These are phyloP conservation scores for Fennellomyces sp. DNA, from an alignment of 371 early-diverging fungal species.

Conservation along the genomic window DNA sequence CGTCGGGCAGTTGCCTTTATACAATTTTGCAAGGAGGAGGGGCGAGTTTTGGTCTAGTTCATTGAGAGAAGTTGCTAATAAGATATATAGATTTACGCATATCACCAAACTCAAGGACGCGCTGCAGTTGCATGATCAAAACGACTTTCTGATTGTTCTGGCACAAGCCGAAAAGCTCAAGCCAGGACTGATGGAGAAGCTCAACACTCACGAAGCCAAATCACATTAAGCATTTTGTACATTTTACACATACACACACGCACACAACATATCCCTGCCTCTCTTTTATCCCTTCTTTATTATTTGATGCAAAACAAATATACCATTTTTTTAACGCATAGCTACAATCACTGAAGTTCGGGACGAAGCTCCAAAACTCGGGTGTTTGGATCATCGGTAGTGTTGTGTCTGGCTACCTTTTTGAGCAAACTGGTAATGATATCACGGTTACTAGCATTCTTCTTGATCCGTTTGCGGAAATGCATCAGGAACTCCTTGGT, in stretches of 20 bases:
- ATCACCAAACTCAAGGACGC: slow-evolving; percentile 28
- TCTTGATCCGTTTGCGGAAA: slow-evolving; percentile 71
- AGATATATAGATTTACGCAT: neutral
- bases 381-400: slow-evolving; percentile 47
- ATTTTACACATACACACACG: neutral
- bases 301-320: neutral
- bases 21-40: slow-evolving; percentile 55
- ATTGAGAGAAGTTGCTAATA: too few relatives aligned
- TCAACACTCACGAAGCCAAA: neutral
- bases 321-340: slow-evolving; percentile 6
- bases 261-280: neutral
- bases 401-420: slow-evolving; percentile 61
- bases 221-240: neutral
- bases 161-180: slow-evolving; percentile 59
- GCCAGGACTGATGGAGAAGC: slow-evolving; percentile 47
- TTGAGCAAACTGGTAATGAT: slow-evolving; percentile 62
- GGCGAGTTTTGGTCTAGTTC: too few relatives aligned
- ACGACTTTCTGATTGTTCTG: slow-evolving; percentile 54
- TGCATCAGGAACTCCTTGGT: slow-evolving; percentile 70
- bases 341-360: slow-evolving; percentile 31
- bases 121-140: slow-evolving; percentile 27
- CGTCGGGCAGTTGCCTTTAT: slow-evolving; percentile 51
- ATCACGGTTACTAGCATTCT: slow-evolving; percentile 62
- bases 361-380: slow-evolving; percentile 54
- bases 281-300: neutral